A percentile compares a stretch with the other conserved stretches of the same genome.
Conservation (phyloP, 2,329 filamentous ascomycete genomes). For the Cercospora brassicicola region DNA sequence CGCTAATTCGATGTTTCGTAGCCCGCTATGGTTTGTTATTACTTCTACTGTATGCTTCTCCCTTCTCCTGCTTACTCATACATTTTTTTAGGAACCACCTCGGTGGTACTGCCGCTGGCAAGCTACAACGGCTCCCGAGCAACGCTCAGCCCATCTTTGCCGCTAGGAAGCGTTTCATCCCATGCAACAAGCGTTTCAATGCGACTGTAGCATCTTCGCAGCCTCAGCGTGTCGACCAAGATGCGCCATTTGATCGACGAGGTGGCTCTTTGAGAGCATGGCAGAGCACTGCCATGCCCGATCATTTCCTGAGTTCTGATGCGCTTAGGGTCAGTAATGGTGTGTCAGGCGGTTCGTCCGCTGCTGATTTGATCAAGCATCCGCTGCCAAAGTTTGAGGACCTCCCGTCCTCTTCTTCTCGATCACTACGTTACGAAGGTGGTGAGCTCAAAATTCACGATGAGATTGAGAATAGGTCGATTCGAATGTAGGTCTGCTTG, state of each 20-base stretch:
- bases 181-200: background rate
- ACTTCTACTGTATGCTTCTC: background rate
- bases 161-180: background rate
- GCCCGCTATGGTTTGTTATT: background rate
- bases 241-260: constrained; percentile 22
- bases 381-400: constrained; percentile 23
- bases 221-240: constrained; percentile 13
- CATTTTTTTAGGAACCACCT: background rate
- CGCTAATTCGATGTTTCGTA: constrained; percentile 1
- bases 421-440: constrained; percentile 20
- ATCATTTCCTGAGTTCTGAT: constrained; percentile 17
- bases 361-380: constrained; percentile 18
- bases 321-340: constrained; percentile 18
- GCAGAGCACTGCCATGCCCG: constrained; percentile 21
- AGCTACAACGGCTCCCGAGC: background rate
- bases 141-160: background rate
- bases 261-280: constrained; percentile 20
- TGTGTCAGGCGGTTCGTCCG: background rate
- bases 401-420: background rate
- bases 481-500: constrained; percentile 18
- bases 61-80: background rate
- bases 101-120: background rate
- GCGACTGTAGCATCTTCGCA: background rate
- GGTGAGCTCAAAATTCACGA: constrained; percentile 24
- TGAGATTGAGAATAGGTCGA: constrained; percentile 20